These are phyloP conservation scores for Naumovozyma castellii DNA, from an alignment of 805 yeast species.

Conservation along the genomic window DNA sequence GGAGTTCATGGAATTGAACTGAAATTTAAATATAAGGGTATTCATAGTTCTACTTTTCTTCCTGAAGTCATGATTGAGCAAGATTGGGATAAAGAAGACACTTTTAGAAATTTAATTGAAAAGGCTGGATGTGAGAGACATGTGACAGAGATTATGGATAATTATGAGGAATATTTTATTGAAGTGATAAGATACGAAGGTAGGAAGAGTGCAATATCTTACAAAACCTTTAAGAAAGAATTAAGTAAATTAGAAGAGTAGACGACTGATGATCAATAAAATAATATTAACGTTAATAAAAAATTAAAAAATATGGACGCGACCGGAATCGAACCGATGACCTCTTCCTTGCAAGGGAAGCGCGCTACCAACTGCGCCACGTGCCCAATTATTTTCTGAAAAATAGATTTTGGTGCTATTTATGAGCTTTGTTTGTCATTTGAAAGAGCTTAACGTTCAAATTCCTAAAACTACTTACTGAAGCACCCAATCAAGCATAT, in stretches of 20 bases:
- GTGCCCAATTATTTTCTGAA: slow-evolving; percentile 47
- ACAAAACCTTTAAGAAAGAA: slow-evolving; percentile 31
- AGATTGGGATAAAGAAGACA: slow-evolving; percentile 59
- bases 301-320: slow-evolving; percentile 40
- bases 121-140: slow-evolving; percentile 52
- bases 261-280: background rate
- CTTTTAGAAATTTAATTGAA: slow-evolving; percentile 56
- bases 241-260: slow-evolving; percentile 1
- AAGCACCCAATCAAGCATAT: too few relatives aligned
- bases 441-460: too few relatives aligned
- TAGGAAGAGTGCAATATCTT: slow-evolving; percentile 35
- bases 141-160: slow-evolving; percentile 26
- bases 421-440: too few relatives aligned
- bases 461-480: too few relatives aligned
- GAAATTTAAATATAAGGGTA: slow-evolving; percentile 27
- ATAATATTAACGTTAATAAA: slow-evolving; percentile 4
- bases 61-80: slow-evolving; percentile 90
- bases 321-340: slow-evolving; percentile 73
- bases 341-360: slow-evolving; percentile 71
- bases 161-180: slow-evolving; percentile 28
- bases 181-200: slow-evolving; percentile 50
- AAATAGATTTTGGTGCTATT: too few relatives aligned
- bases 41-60: slow-evolving; percentile 67
- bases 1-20: slow-evolving; percentile 78
- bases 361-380: slow-evolving; percentile 83